These are phyloP conservation scores for Diacronema lutheri DNA, from an alignment of 78 protist genomes.

Conservation along the genomic window DNA sequence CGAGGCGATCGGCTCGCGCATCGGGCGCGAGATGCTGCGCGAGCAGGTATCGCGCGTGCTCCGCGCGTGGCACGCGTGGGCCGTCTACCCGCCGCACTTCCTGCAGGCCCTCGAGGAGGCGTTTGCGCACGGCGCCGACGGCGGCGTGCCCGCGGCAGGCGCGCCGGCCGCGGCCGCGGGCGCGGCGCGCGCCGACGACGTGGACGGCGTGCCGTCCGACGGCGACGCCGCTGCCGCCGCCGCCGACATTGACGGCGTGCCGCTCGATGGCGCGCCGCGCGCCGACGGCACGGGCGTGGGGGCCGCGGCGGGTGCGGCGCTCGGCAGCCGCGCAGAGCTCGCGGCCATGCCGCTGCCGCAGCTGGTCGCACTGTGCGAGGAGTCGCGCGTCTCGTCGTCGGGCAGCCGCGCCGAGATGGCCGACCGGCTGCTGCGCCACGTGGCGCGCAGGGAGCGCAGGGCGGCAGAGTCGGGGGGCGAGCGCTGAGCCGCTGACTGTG, in stretches of 20 bases:
- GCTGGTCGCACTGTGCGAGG: slow-evolving; percentile 10
- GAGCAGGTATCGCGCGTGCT: slow-evolving; percentile 13
- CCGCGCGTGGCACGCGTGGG: slow-evolving; percentile 24
- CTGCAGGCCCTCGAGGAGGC: neutral
- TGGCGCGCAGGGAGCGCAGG: too few relatives aligned
- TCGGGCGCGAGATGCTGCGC: neutral
- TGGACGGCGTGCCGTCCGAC: too few relatives aligned
- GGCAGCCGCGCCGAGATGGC: slow-evolving; percentile 13
- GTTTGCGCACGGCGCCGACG: too few relatives aligned
- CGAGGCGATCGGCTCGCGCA: neutral
- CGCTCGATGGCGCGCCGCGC: neutral
- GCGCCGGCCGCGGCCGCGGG: neutral
- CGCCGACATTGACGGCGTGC: slow-evolving; percentile 25
- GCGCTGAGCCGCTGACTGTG: too few relatives aligned
- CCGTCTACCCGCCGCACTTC: slow-evolving; percentile 3
- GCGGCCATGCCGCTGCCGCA: neutral
- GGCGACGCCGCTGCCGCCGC: too few relatives aligned
- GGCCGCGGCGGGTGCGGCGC: neutral
- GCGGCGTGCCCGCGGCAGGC: too few relatives aligned
- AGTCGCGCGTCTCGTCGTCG: neutral
- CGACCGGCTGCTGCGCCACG: neutral
- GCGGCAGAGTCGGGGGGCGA: too few relatives aligned
- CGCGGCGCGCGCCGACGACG: neutral
- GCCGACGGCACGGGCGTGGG: neutral
- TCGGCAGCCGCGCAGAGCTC: neutral